Base-by-base conservation (phyloP, 495 filamentous ascomycete genomes). In the Penicillium waksmanii region DNA sequence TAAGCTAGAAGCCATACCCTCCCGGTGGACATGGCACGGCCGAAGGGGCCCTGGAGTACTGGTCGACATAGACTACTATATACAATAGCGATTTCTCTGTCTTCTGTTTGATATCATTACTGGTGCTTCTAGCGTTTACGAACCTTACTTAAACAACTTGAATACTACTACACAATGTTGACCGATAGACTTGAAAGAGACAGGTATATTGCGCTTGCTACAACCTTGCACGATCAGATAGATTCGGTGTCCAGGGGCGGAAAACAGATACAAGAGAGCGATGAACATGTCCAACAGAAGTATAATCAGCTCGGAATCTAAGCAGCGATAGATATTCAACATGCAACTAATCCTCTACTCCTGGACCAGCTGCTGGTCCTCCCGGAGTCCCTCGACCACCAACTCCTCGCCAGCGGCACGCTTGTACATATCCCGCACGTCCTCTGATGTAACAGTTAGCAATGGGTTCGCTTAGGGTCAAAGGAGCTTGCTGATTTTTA, bases 361-460 rank as follows among this genome's bases (percentile, higher is more conserved):
- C 57, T 82, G 68, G 42, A 77, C 81, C 60, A 83, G 74, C 44
- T 70, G 74, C 57, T 82, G 80, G 36, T 74, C 81, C 61, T 84
- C 80, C 21, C 81, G 76, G 56, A 84, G 75, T 33, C 81, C 80
- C 64, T 83, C 79, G 55, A 84, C 81, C 62, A 92, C 88, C 60
- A 99, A 80, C 71, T 97, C 93, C 74, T 96, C 87, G 40, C 93
- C 92, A 64, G 90, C 86, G 51, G 90, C 89, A 65, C 96, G 88
- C 57, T 83, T 82, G 76, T 97, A 99, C 64, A 99, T 89, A 72
- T 97, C 91, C 76, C 87, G 88, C 63, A 99, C 92, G 75, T 99
- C 93, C 73, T 96, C 96, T 81, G 25, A 5, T 25, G 21, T 13
- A n/a, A 31, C 1, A 27, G 11, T 48, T 48, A 48, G 46, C 46